Evolutionary conservation across 768 basidiomycete species (phyloP).

Genomic region (Sporobolomyces roseus): DNA sequence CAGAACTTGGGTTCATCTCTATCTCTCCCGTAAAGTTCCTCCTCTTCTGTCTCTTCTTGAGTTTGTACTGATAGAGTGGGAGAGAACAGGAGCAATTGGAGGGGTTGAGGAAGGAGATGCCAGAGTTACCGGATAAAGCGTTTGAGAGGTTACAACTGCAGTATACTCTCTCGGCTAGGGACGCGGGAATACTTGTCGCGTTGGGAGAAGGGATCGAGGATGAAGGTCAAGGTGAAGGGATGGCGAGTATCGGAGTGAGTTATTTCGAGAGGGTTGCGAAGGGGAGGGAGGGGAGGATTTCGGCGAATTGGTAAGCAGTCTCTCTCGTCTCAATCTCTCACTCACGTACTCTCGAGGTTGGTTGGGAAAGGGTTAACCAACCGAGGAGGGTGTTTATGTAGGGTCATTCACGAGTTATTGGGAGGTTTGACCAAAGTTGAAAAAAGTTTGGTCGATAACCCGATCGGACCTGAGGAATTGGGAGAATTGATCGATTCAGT

Average conservation of each 20-base stretch:
- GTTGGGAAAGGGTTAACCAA: too few species aligned
- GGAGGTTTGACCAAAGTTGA: slow-evolving; percentile 67
- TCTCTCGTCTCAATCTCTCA: too few species aligned
- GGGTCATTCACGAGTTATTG: slow-evolving; percentile 83
- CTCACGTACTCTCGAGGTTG: background rate
- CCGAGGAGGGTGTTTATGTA: too few species aligned
- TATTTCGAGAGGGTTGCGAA: slow-evolving; percentile 74
- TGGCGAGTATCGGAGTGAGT: slow-evolving; percentile 57
- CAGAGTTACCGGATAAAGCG: slow-evolving; percentile 69
- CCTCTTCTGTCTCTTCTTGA: slow-evolving; percentile 3
- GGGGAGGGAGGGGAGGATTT: slow-evolving; percentile 63
- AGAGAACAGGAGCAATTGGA: slow-evolving; percentile 61
- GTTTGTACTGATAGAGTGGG: background rate
- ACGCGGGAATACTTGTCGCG: slow-evolving; percentile 69
- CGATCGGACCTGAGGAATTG: slow-evolving; percentile 62
- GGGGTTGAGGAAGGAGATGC: slow-evolving; percentile 57
- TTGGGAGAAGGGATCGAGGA: slow-evolving; percentile 64
- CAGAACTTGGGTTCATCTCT: slow-evolving; percentile 77
- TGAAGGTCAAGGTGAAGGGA: slow-evolving; percentile 51
- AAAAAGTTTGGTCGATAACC: slow-evolving; percentile 59
- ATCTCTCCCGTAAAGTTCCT: slow-evolving; percentile 22
- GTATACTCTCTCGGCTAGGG: slow-evolving; percentile 60
- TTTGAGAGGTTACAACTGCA: slow-evolving; percentile 56
- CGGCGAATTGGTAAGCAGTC: slow-evolving; percentile 71
- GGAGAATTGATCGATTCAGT: slow-evolving; percentile 76